These are phyloP conservation scores for Aspergillus mulundensis DNA, from an alignment of 495 filamentous ascomycete genomes.

Conservation along the genomic window DNA sequence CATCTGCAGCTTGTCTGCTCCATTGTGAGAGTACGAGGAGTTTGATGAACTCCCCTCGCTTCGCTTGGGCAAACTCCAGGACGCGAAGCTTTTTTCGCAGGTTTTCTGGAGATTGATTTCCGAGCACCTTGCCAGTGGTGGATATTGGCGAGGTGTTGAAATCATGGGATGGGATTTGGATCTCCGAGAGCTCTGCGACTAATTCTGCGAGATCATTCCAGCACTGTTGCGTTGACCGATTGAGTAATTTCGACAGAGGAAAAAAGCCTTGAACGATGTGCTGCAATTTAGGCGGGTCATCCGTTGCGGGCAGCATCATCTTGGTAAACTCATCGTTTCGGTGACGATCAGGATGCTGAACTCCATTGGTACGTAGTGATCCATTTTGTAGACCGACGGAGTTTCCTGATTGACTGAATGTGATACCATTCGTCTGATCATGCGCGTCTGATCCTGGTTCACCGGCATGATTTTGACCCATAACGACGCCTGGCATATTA, in stretches of 20 bases:
- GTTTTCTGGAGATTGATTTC: constrained; percentile 62
- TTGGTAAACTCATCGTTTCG: constrained; percentile 15
- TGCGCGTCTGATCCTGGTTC: constrained; percentile 24
- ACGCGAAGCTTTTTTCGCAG: constrained; percentile 73
- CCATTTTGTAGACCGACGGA: constrained; percentile 24
- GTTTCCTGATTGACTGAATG: constrained; percentile 17
- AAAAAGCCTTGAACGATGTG: constrained; percentile 76
- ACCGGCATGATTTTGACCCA: constrained; percentile 38
- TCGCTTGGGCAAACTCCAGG: constrained; percentile 64
- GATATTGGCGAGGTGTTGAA: constrained; percentile 20
- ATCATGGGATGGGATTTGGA: constrained; percentile 48
- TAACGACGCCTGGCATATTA: constrained; percentile 47
- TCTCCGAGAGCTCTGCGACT: constrained; percentile 65
- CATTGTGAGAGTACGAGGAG: constrained; percentile 82
- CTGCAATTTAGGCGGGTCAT: constrained; percentile 62
- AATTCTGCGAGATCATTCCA: constrained; percentile 69
- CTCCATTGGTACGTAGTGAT: constrained; percentile 29
- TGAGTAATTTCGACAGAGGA: constrained; percentile 64
- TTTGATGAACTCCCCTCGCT: constrained; percentile 78
- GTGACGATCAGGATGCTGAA: constrained; percentile 9
- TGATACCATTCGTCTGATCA: constrained; percentile 25
- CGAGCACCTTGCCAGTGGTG: constrained; percentile 49
- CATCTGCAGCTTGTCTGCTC: constrained; percentile 70
- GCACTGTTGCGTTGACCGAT: constrained; percentile 74
- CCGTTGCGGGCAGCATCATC: background rate